A percentile compares a stretch with the other conserved stretches of the same genome.
These are phyloP conservation scores for Hypoxylon lienhwacheense DNA, from an alignment of 495 filamentous ascomycete genomes.

Conservation along the genomic window DNA sequence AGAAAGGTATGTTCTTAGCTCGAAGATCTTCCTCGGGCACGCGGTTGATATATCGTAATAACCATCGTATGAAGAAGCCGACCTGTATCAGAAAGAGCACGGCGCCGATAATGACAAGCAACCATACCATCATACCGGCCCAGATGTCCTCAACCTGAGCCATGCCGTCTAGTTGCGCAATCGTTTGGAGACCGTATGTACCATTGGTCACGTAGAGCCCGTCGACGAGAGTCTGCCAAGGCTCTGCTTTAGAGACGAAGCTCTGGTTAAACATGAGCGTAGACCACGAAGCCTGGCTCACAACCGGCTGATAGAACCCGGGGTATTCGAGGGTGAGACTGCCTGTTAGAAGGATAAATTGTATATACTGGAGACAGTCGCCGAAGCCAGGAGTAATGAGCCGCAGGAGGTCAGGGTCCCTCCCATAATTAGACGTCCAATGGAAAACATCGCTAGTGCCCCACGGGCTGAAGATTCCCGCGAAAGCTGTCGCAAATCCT, in stretches of 20 bases:
- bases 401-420: constrained; percentile 87
- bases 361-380: constrained; percentile 95
- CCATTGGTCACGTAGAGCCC: constrained; percentile 77
- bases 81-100: constrained; percentile 74
- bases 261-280: constrained; percentile 90
- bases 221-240: constrained; percentile 68
- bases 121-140: constrained; percentile 87
- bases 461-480: constrained; percentile 90
- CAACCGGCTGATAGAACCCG: constrained; percentile 88
- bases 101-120: constrained; percentile 69
- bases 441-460: constrained; percentile 84
- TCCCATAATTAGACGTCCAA: constrained; percentile 95
- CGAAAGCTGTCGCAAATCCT: constrained; percentile 76
- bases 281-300: constrained; percentile 87
- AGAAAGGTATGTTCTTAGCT: constrained; percentile 92
- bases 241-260: constrained; percentile 69
- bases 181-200: constrained; percentile 72
- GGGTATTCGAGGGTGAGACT: constrained; percentile 85
- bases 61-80: constrained; percentile 74
- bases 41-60: constrained; percentile 66
- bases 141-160: constrained; percentile 76
- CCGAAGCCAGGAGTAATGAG: constrained; percentile 95
- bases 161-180: constrained; percentile 87
- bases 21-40: constrained; percentile 85
- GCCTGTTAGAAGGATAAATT: constrained; percentile 88